phyloP scores from a whole-genome alignment of 306 rosid species.

The Glycyrrhiza uralensis region DNA sequence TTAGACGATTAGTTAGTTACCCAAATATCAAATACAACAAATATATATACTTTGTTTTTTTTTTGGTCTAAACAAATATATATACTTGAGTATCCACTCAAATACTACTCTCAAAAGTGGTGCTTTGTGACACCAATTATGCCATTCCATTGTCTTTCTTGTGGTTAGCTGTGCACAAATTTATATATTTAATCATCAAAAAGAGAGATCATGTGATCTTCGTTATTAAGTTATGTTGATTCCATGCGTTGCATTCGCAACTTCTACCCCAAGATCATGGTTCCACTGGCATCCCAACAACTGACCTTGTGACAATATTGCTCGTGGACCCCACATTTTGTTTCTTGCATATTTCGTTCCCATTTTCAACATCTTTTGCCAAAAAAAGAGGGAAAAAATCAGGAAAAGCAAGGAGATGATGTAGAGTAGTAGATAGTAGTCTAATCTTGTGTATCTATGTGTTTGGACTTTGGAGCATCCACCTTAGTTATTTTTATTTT shows the following conservation, averaged over 20 bases:
- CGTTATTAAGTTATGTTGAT: constrained; percentile 27
- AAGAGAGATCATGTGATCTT: constrained; percentile 30
- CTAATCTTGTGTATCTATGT: background rate
- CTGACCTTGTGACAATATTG: constrained; percentile 14
- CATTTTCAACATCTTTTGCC: background rate
- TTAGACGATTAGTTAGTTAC: constrained; percentile 15
- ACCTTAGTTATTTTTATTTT: background rate
- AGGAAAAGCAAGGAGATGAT: background rate
- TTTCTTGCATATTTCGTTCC: constrained; percentile 8
- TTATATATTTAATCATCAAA: constrained; percentile 28
- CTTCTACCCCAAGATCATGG: constrained; percentile 29
- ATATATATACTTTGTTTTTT: constrained; percentile 41
- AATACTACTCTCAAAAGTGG: constrained; percentile 49
- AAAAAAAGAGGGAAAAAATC: background rate
- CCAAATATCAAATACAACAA: constrained; percentile 32
- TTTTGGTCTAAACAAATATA: constrained; percentile 33
- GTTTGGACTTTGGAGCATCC: background rate
- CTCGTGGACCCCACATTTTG: constrained; percentile 21
- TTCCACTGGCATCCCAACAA: constrained; percentile 26
- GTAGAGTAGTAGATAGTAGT: background rate
- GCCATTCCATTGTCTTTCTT: constrained; percentile 62
- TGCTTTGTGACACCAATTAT: constrained; percentile 65
- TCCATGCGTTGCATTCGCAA: constrained; percentile 23
- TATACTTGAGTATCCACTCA: constrained; percentile 60
- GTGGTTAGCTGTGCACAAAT: constrained; percentile 35